A percentile compares a stretch with the other conserved stretches of the same genome.
These are phyloP conservation scores for Smallanthus sonchifolius DNA, from an alignment of 129 eudicot species.

Conservation along the genomic window DNA sequence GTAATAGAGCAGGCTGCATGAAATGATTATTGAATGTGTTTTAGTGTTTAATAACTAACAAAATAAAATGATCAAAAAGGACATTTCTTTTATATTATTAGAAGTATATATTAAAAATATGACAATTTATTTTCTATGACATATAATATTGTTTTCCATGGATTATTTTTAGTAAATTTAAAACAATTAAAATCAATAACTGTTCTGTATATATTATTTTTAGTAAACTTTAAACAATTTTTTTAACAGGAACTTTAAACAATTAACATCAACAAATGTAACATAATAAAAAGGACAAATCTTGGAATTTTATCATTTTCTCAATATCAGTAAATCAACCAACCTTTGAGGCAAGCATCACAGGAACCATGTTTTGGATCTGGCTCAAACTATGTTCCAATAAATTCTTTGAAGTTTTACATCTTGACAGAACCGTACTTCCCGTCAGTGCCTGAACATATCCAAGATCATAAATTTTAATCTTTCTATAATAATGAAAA, in stretches of 20 bases:
- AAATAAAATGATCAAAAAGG: not conserved
- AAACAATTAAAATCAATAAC: too few relatives aligned
- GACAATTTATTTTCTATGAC: not conserved
- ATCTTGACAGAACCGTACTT: slow-evolving; percentile 51
- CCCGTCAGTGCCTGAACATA: slow-evolving; percentile 76
- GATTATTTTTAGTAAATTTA: not conserved
- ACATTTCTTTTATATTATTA: not conserved
- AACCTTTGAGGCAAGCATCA: slow-evolving; percentile 64
- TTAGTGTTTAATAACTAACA: not conserved
- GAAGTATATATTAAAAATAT: not conserved
- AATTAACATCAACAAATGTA: not conserved
- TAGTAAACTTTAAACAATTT: not conserved
- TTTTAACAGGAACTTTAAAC: too few relatives aligned
- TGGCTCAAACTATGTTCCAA: slow-evolving; percentile 55
- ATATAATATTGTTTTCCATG: not conserved
- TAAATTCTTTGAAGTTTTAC: slow-evolving; percentile 43
- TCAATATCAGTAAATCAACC: slow-evolving; percentile 13
- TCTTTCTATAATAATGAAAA: not conserved
- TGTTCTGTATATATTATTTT: too few relatives aligned
- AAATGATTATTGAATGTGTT: not conserved
- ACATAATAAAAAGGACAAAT: not conserved
- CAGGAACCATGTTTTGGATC: slow-evolving; percentile 74
- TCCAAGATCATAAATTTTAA: slow-evolving; percentile 5
- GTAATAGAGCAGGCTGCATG: not conserved
- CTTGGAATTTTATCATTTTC: not conserved